Base-by-base conservation (phyloP, 805 yeast genomes). In the Candida arabinofermentans region DNA sequence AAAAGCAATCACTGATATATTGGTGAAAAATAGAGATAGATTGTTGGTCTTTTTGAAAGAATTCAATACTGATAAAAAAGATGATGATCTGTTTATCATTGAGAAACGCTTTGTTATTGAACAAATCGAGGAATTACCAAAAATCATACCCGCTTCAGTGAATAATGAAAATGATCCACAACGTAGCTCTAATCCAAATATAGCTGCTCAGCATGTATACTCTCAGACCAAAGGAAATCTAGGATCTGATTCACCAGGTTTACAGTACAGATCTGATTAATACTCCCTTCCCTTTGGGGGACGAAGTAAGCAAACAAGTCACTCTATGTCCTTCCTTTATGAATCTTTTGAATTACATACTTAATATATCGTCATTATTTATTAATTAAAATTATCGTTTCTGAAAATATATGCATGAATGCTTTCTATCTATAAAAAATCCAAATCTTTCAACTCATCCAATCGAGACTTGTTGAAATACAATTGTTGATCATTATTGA, bases 91-190 rank as follows among this genome's bases (percentile, higher is more conserved):
- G 23, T 81, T 87, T 55, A 68, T 74, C 29, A 91, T 83, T 42
- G 99, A 93, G 62, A 81, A 84, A 54, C 85, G 79, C 41, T 93
- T 83, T 61, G 81, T 93, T 24, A 70, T 87, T 35, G 78, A 76
- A 44, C 86, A 86, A 49, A 85, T 91, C 39, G 80, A 79, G 47
- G 74, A 75, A 39, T 64, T 86, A 44, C 95, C 93, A 6, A 82
- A 80, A 56, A 70, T 82, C n/a, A 46, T 58, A 1, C 33, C 51
- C 5, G 32, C 51, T 10, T 12, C 31, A 24, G 31, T 42, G n/a
- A 19, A 26, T 12, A 27, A 39, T 22, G 50, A 42, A 16, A 37
- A 36, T 12, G 50, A 41, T 24, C 14, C 33, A 6, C 38, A 27
- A 8, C 34, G 24, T 7, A 42, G 39, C 24, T 30, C 47, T 10